These are phyloP conservation scores for Coriaria nepalensis DNA, from an alignment of 306 rosid genomes.

Conservation along the genomic window DNA sequence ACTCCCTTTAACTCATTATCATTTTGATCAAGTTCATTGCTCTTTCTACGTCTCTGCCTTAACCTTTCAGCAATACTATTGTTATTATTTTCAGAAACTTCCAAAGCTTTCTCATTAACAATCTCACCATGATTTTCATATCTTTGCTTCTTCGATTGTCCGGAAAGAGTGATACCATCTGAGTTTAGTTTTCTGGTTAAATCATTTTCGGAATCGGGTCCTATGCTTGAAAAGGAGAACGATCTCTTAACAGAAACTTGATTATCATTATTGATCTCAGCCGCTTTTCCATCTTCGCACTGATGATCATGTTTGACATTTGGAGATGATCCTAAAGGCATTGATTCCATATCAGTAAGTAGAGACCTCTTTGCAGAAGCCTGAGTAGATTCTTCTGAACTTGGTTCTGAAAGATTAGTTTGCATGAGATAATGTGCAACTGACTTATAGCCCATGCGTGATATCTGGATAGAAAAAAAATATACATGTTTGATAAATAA, in stretches of 20 bases:
- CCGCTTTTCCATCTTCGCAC: conserved; percentile 16
- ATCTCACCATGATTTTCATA: too few relatives aligned
- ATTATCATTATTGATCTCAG: conserved; percentile 12
- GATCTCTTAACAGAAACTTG: conserved; percentile 37
- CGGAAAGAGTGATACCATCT: too few relatives aligned
- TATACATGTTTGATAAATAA: too few relatives aligned
- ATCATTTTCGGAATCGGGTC: conserved; percentile 2
- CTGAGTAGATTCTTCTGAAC: conserved; percentile 22
- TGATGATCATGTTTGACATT: conserved; percentile 18
- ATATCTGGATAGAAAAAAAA: conserved; percentile 32
- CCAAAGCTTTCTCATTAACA: too few relatives aligned
- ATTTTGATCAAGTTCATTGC: not conserved
- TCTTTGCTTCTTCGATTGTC: not conserved
- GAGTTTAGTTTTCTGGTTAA: not conserved
- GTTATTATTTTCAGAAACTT: too few relatives aligned
- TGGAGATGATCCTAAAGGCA: conserved; percentile 14
- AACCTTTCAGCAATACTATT: conserved; percentile 8
- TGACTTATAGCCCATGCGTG: conserved; percentile 59
- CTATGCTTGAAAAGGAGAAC: conserved; percentile 27
- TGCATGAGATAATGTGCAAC: conserved; percentile 94
- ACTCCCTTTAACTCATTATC: not conserved
- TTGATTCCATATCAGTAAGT: conserved; percentile 25
- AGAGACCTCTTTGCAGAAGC: conserved; percentile 53
- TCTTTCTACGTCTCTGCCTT: conserved; percentile 8
- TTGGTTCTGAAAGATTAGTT: conserved; percentile 34